Conservation (phyloP, 78 protist genomes). For the Carpediemonas membranifera region DNA sequence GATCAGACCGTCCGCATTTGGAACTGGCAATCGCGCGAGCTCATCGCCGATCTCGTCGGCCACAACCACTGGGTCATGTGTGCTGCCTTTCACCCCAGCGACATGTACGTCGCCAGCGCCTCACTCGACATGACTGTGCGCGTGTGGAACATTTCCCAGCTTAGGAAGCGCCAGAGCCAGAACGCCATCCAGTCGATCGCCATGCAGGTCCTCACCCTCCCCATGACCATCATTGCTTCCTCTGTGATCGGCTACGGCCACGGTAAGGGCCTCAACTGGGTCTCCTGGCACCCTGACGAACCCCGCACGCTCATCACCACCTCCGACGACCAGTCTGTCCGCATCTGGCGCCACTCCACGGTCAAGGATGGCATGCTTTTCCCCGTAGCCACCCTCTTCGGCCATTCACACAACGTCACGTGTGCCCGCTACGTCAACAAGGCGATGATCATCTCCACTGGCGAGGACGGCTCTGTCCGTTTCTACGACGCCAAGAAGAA, state of each 20-base stretch:
- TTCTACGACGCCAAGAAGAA: background rate
- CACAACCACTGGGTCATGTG: constrained; percentile 99
- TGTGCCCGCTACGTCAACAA: background rate
- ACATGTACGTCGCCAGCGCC: background rate
- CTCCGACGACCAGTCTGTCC: background rate
- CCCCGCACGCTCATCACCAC: background rate
- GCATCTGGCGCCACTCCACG: background rate
- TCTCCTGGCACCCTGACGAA: background rate
- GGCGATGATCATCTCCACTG: background rate
- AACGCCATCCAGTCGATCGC: background rate
- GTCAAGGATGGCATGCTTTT: background rate
- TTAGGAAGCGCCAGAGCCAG: background rate
- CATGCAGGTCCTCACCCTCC: background rate
- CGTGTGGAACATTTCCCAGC: background rate
- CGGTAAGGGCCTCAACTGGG: background rate
- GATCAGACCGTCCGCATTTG: constrained; percentile 94
- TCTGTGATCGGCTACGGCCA: background rate
- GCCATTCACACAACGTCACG: background rate
- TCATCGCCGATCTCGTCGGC: constrained; percentile 85
- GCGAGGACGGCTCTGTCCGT: background rate
- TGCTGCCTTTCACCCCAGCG: constrained; percentile 51
- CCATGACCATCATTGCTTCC: background rate
- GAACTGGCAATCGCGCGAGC: constrained; percentile 92
- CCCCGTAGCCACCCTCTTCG: background rate
- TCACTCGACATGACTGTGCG: background rate